phyloP scores from a whole-genome alignment of 2,329 filamentous ascomycete species.

The Diplodia intermedia region DNA sequence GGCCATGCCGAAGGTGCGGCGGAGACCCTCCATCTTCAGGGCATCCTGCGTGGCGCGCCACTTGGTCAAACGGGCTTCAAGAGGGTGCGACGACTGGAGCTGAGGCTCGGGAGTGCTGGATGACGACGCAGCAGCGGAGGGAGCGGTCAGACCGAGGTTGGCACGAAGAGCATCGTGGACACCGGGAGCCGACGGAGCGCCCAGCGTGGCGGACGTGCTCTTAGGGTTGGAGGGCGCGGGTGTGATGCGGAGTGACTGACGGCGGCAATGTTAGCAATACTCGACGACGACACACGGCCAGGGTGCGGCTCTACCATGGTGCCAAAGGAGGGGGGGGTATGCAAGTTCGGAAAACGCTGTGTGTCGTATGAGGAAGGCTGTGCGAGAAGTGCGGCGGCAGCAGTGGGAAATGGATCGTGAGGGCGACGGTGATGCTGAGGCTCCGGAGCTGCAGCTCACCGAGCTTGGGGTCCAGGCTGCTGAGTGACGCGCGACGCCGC shows the following conservation, averaged over 20 bases:
- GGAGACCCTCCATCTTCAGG: constrained; percentile 86
- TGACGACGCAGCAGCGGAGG: constrained; percentile 45
- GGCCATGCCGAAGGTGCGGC: constrained; percentile 86
- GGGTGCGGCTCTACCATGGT: constrained; percentile 18
- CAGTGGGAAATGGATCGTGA: not conserved
- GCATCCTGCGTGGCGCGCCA: constrained; percentile 91
- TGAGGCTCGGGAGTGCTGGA: constrained; percentile 37
- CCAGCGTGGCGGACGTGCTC: constrained; percentile 60
- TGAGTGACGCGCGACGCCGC: constrained; percentile 29
- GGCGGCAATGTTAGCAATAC: constrained; percentile 18
- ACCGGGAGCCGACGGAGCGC: constrained; percentile 87
- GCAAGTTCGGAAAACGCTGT: not conserved
- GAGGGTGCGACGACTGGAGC: constrained; percentile 79
- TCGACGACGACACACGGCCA: not conserved
- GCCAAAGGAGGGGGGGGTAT: not conserved
- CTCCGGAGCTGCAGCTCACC: constrained; percentile 30
- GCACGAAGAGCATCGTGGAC: constrained; percentile 91
- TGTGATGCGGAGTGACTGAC: constrained; percentile 77
- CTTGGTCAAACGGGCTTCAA: constrained; percentile 85
- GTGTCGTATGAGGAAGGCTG: not conserved
- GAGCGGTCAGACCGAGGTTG: constrained; percentile 68
- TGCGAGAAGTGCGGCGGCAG: not conserved
- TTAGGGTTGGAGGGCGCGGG: constrained; percentile 70
- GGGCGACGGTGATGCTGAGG: constrained; percentile 27
- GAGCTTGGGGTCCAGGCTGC: constrained; percentile 27